phyloP scores from a whole-genome alignment of 352 stramenopile genomes.

The Elongisporangium prolatum region DNA sequence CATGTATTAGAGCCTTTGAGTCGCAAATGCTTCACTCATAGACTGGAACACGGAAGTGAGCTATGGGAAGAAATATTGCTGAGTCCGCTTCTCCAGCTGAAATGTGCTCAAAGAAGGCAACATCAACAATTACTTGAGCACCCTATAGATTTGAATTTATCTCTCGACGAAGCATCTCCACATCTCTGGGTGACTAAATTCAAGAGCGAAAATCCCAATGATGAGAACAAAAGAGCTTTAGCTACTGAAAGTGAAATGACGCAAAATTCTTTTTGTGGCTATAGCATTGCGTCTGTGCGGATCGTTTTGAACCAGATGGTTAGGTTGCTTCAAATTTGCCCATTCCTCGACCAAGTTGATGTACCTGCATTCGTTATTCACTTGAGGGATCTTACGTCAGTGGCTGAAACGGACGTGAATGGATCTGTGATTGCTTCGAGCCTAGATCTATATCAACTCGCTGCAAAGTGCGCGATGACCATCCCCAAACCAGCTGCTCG shows the following conservation, averaged over 20 bases:
- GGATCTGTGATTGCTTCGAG: slow-evolving; percentile 5
- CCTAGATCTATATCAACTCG: slow-evolving; percentile 33
- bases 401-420: slow-evolving; percentile 14
- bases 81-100: slow-evolving; percentile 13
- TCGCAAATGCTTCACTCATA: slow-evolving; percentile 26
- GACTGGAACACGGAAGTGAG: slow-evolving; percentile 18
- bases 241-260: not conserved
- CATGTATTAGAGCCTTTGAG: slow-evolving; percentile 31
- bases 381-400: slow-evolving; percentile 28
- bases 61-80: slow-evolving; percentile 43
- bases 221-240: not conserved
- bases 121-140: not conserved
- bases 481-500: slow-evolving; percentile 34
- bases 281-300: slow-evolving; percentile 14
- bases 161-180: not conserved
- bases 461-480: slow-evolving; percentile 41
- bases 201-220: not conserved
- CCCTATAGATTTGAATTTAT: slow-evolving; percentile 1
- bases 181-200: not conserved
- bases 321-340: slow-evolving; percentile 38
- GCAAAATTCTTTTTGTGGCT: slow-evolving; percentile 12
- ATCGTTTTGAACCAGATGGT: slow-evolving; percentile 29
- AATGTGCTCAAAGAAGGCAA: not conserved
- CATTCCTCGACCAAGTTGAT: slow-evolving; percentile 58
- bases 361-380: slow-evolving; percentile 42